Evolutionary conservation across 129 eudicot genomes (phyloP).

Genomic region (Solidago caesia): DNA sequence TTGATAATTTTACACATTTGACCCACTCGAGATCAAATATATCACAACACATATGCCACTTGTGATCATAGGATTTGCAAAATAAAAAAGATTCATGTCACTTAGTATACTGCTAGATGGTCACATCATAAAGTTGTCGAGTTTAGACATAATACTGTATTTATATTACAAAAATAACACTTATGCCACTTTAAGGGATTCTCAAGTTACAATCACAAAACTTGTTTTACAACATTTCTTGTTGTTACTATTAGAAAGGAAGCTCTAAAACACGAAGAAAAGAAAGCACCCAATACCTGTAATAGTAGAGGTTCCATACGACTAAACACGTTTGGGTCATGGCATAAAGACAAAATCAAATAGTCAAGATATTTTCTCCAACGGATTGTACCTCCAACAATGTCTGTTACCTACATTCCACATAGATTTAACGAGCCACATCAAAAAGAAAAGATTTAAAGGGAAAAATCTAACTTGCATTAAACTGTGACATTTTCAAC

Average conservation of each 20-base stretch:
- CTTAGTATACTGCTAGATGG: not conserved
- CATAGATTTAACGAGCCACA: not conserved
- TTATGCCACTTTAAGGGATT: not conserved
- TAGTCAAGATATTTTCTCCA: conserved; percentile 94
- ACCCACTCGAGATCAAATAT: too few relatives aligned
- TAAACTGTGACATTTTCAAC: not conserved
- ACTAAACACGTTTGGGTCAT: conserved; percentile 58
- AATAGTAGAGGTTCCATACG: conserved; percentile 87
- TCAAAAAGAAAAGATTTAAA: not conserved
- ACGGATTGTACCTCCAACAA: conserved; percentile 91
- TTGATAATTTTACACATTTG: too few relatives aligned
- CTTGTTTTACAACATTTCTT: not conserved
- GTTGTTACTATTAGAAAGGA: not conserved
- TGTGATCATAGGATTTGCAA: not conserved
- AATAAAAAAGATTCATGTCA: not conserved
- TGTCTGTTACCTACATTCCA: conserved; percentile 68
- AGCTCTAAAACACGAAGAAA: not conserved
- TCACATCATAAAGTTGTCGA: not conserved
- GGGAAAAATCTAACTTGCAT: not conserved
- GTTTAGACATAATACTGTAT: not conserved
- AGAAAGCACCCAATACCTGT: conserved; percentile 49
- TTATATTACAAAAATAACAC: not conserved
- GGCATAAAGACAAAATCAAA: conserved; percentile 75
- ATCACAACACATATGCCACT: not conserved
- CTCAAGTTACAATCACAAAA: conserved; percentile 7